Base-by-base conservation (phyloP, 495 filamentous ascomycete species). In the Penicillium longicatenatum region DNA sequence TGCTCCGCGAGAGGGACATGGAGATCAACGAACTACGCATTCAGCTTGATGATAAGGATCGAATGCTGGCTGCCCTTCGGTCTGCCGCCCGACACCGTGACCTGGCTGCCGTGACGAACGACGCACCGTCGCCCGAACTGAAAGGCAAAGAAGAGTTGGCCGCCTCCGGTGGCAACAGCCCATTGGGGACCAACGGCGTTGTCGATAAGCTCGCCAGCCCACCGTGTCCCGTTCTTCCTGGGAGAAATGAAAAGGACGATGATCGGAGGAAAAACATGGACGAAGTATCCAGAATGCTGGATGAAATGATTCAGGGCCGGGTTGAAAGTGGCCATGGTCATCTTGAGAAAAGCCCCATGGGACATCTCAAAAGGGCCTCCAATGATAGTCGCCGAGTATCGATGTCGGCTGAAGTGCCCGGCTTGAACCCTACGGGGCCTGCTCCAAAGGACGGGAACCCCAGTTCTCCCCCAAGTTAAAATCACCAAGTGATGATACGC, bases 11-110 rank as follows among this genome's bases (percentile, higher is more conserved):
- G 64, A 97, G 94, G 69, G 94, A 98, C 66, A 85, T 88, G 54
- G 94, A 98, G 70, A 97, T 98, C 64, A 85, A 88, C 29, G 93
- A 96, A 63, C 84, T 98, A 29, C 84, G 92, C 14, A 89, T 92
- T 21, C 86, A 91, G 56, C 82, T 98, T 2, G 94, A 98, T 62
- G 95, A 98, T 74, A 97, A 98, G 66, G 93, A 97, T 66, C 84
- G 87, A 16, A 98, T 98, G 95, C 79, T 98, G 26, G 76, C 86
- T 16, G 94, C 94, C 1, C 79, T 98, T 44, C 86, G 92, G n/a
- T 93, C 82, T 49, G 91, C 93, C 8, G 86, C 92, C 17, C 82
- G 92, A 35, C 94, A 96, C 58, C 83, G 94, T 29, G 94, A 98
- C 46, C 80, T 87, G 19, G 92, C 93, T n/a, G 90, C 88, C 42